Evolutionary conservation across 2,329 filamentous ascomycete species (phyloP), one percentile per base, ranked within the genome.

Genomic region (Blastomyces gilchristii): DNA sequence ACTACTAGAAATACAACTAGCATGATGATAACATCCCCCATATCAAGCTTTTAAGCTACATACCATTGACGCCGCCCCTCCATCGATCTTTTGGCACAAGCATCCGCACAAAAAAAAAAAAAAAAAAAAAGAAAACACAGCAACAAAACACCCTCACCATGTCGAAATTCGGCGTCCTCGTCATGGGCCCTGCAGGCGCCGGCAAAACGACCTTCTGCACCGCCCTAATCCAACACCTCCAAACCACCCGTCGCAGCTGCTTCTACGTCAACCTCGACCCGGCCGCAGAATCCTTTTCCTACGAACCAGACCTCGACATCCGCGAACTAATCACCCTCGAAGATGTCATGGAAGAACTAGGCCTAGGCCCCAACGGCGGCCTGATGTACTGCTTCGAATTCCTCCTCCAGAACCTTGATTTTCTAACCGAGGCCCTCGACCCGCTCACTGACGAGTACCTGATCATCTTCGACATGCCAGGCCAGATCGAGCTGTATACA

Each of bases 181-280:
- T 97, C 65, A 96, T 97, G 88, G 94, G 94, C 75, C 94, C 93
- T 65, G 93, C 94, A 25, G 94, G 92, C 68, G 92, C 91, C 28
- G 94, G 94, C 78, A 99, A 96, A 84, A 95, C 92, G 37, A 99
- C 94, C 66, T 99, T 99, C 77, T 97, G 91, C 81, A 88, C 90
- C 64, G 86, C 91, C 69, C 84, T 99, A 70, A 97, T 97, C 74
- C 91, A 94, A 65, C 91, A 97, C 72, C 87, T 97, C 34, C 87
- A 90, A 70, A 89, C 91, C 73, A 92, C 90, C 76, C 89, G 90
- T 63, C 89, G 92, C n/a, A 95, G 91, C 59, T 90, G 89, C 76
- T 96, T 95, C 82, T 99, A 97, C 78, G 88, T 99, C 74, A 99
- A 99, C 78, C 90, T 99, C 71, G 94, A 99, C 75, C 94, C 94